These are phyloP conservation scores for Golubevia pallescens DNA, from an alignment of 1,284 basidiomycete species.

Conservation along the genomic window DNA sequence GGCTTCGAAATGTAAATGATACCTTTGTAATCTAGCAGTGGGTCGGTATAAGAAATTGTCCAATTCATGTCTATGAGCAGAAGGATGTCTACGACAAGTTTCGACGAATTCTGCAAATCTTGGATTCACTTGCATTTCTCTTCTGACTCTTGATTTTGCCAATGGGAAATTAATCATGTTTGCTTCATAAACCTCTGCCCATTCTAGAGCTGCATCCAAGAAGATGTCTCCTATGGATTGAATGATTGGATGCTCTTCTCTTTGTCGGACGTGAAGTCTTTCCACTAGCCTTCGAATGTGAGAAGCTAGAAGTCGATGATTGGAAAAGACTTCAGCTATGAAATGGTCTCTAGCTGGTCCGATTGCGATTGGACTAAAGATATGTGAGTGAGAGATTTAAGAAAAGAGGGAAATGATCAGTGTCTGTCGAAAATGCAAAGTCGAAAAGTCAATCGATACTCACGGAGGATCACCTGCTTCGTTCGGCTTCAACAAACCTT, in stretches of 20 bases:
- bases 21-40: constrained; percentile 53
- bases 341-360: constrained; percentile 44
- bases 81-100: constrained; percentile 50
- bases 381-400: neutral
- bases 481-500: constrained; percentile 18
- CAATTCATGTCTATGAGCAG: constrained; percentile 47
- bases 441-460: neutral
- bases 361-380: constrained; percentile 24
- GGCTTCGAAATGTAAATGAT: constrained; percentile 56
- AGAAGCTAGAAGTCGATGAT: constrained; percentile 31
- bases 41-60: constrained; percentile 58
- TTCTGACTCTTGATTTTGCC: constrained; percentile 45
- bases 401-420: no score
- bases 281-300: constrained; percentile 51
- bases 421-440: no score
- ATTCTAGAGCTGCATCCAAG: constrained; percentile 51
- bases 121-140: constrained; percentile 43
- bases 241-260: constrained; percentile 53
- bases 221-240: constrained; percentile 53
- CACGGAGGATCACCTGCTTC: constrained; percentile 38
- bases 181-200: constrained; percentile 39
- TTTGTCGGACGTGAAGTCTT: constrained; percentile 51
- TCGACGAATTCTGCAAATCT: constrained; percentile 52
- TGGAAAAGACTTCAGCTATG: constrained; percentile 51
- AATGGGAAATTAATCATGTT: constrained; percentile 55